Base-by-base conservation (phyloP, 805 yeast genomes). In the Ogataea trehaloabstinens region DNA sequence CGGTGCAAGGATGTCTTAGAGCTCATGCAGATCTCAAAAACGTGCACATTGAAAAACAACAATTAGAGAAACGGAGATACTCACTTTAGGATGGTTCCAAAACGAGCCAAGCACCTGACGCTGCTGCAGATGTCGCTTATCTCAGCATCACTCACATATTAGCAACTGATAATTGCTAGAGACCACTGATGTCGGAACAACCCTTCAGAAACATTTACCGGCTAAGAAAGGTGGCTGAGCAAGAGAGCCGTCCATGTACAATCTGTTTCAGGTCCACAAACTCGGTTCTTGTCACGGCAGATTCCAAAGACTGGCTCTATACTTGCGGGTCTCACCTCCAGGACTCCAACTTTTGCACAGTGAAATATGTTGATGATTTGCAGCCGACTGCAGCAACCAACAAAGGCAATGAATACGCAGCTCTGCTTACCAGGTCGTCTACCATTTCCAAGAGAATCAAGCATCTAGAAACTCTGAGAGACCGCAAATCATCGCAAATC, bases 231-330 rank as follows among this genome's bases (percentile, higher is more conserved):
- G 82, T 72, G 8, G 67, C 75, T 1, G 63, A 56, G 1, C 39
- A 51, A 3, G 73, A 69, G 38, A 38, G 69, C 19, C 71, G 64
- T 45, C 54, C 82, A 2, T 78, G 84, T 51, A 45, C 43, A 16
- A 55, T 76, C 11, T 78, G 84, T 59, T 76, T 60, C 55, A 75
- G 74, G 45, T 71, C 78, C 1, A 58, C 78, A 0, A 34, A 58
- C 5, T 49, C 68, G 0, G 82, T 77, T 10, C 52, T 78, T 22
- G 55, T 78, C 6, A 59, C 76, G 2, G 24, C 48, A 38, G 53
- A 73, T 27, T 45, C 68, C 3, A 58, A 70, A 12, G 83, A 77
- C 51, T 76, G 74, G 63, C 73, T 78, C 51, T 76, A 75, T 49
- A 60, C 71, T 3, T 78, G 83, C 53, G 58, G 59, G 5, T 37